These are phyloP conservation scores for Malus sylvestris DNA, from an alignment of 306 rosid genomes.

Conservation along the genomic window DNA sequence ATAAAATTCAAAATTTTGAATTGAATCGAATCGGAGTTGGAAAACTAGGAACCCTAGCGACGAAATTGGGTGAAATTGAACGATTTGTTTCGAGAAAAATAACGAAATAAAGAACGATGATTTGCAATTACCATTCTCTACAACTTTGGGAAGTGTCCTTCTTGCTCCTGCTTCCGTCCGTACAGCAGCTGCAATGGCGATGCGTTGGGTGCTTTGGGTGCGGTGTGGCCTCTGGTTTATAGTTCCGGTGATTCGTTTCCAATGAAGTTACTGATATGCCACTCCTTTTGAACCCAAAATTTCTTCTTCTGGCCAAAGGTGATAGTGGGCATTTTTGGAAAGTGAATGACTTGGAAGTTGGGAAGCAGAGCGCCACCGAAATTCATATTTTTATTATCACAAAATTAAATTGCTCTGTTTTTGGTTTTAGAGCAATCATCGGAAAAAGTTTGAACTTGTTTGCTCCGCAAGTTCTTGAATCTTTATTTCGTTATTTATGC, in stretches of 20 bases:
- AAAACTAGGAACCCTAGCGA: conserved; percentile 36
- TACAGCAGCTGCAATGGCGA: background rate
- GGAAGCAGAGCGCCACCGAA: background rate
- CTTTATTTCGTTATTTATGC: too few relatives aligned
- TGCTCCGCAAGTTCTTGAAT: too few relatives aligned
- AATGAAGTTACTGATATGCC: background rate
- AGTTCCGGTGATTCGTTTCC: background rate
- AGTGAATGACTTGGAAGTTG: background rate
- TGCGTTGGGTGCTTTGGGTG: background rate
- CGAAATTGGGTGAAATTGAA: background rate
- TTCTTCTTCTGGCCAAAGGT: background rate
- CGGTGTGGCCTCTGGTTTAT: background rate
- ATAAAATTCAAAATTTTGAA: background rate
- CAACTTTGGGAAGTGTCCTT: background rate
- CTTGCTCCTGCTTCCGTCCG: background rate
- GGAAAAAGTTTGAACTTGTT: too few relatives aligned
- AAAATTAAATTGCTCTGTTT: background rate
- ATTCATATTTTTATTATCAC: background rate
- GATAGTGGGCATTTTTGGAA: background rate
- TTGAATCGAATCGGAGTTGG: background rate
- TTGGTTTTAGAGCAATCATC: too few relatives aligned
- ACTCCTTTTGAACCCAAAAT: background rate
- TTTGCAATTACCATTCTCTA: conserved; percentile 3
- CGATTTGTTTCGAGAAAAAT: background rate
- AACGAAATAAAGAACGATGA: background rate